Evolutionary conservation across 345 rosid species (phyloP).

Genomic region (Crucihimalaya himalaica): DNA sequence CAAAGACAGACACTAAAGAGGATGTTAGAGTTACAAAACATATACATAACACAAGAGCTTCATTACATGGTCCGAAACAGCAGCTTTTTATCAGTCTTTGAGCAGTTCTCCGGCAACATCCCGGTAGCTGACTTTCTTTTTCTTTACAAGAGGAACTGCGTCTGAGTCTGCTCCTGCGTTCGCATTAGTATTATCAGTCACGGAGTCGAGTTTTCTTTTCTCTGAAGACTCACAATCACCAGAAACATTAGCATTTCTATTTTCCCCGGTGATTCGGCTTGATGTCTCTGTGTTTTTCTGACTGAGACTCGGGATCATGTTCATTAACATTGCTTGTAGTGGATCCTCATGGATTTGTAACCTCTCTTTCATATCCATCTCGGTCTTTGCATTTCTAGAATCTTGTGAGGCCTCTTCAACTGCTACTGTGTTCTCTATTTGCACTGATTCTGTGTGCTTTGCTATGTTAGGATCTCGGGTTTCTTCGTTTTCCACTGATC

Average conservation of each 20-base stretch:
- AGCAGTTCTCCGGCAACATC: conserved; percentile 72
- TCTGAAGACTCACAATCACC: conserved; percentile 26
- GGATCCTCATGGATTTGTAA: conserved; percentile 63
- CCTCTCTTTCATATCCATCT: conserved; percentile 27
- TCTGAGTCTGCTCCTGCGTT: conserved; percentile 18
- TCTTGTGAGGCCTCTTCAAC: conserved; percentile 35
- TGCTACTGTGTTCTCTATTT: conserved; percentile 32
- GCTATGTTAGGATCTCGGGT: conserved; percentile 26
- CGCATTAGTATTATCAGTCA: conserved; percentile 1
- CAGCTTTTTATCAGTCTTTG: conserved; percentile 50
- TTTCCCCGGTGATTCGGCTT: background rate
- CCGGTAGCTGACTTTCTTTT: conserved; percentile 87
- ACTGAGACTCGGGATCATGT: conserved; percentile 86
- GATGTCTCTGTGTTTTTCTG: conserved; percentile 42
- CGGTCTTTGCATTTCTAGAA: conserved; percentile 3
- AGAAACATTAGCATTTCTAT: conserved; percentile 2
- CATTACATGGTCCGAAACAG: background rate
- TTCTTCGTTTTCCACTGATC: conserved; percentile 31
- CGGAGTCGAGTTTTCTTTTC: conserved; percentile 10
- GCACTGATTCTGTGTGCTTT: conserved; percentile 31
- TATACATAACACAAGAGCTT: background rate
- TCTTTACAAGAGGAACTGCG: conserved; percentile 45
- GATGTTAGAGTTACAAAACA: background rate
- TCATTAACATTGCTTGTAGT: conserved; percentile 73
- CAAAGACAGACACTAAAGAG: background rate